Evolutionary conservation across 2,329 filamentous ascomycete species (phyloP).

Genomic region (Phialemonium atrogriseum): DNA sequence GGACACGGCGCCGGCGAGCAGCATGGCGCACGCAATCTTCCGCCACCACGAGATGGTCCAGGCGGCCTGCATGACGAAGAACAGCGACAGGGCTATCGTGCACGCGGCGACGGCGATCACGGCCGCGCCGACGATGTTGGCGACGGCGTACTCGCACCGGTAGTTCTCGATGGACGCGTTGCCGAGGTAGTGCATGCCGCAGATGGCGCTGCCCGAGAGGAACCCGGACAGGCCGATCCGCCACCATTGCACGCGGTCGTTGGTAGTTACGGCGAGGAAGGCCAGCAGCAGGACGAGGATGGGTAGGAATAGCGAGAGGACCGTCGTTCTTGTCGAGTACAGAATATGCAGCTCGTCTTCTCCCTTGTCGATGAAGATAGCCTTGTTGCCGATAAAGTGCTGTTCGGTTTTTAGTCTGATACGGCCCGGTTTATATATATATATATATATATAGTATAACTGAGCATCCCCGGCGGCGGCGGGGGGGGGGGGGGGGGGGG

Average conservation of each 20-base stretch:
- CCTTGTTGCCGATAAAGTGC: constrained; percentile 80
- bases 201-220: constrained; percentile 66
- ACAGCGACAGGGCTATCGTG: constrained; percentile 60
- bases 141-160: constrained; percentile 48
- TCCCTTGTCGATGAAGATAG: constrained; percentile 62
- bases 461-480: too few species aligned
- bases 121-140: constrained; percentile 58
- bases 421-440: constrained; percentile 28
- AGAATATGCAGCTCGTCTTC: constrained; percentile 57
- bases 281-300: constrained; percentile 65
- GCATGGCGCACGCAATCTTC: constrained; percentile 53
- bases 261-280: constrained; percentile 60
- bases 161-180: constrained; percentile 79
- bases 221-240: constrained; percentile 56
- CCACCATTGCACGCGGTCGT: constrained; percentile 47
- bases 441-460: background rate
- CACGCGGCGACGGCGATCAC: constrained; percentile 67
- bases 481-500: too few species aligned
- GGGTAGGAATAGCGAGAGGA: constrained; percentile 71
- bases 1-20: constrained; percentile 67
- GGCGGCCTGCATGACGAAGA: constrained; percentile 66
- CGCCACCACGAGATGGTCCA: constrained; percentile 81
- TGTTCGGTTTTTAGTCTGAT: constrained; percentile 29
- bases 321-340: constrained; percentile 65
- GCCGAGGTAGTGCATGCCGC: constrained; percentile 84